A percentile compares a stretch with the other conserved stretches of the same genome.
These are phyloP conservation scores for Yarrowia deformans DNA, from an alignment of 805 yeast species.

Conservation along the genomic window DNA sequence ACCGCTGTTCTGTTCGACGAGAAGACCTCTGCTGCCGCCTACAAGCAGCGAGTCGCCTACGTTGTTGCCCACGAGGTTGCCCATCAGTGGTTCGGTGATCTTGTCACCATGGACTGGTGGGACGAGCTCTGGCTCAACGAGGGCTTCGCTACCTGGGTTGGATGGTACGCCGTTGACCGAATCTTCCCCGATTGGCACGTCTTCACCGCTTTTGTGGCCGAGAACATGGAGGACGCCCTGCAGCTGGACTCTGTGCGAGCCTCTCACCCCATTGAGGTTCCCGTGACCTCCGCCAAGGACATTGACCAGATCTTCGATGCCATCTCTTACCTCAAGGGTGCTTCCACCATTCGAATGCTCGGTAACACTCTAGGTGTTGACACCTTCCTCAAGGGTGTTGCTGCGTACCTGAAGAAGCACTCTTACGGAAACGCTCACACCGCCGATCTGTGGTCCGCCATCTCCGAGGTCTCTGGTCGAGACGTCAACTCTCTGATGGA, in stretches of 20 bases:
- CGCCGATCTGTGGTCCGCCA: constrained; percentile 76
- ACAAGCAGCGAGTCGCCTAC: constrained; percentile 79
- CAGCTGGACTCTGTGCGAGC: constrained; percentile 75
- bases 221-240: constrained; percentile 74
- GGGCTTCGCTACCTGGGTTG: constrained; percentile 92
- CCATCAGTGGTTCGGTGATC: constrained; percentile 91
- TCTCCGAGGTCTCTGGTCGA: constrained; percentile 72
- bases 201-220: constrained; percentile 80
- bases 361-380: constrained; percentile 82
- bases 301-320: constrained; percentile 87
- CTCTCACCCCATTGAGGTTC: constrained; percentile 86
- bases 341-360: constrained; percentile 79
- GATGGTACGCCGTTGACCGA: constrained; percentile 81
- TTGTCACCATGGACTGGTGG: constrained; percentile 94
- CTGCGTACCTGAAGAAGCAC: constrained; percentile 76
- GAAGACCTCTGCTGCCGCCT: constrained; percentile 63
- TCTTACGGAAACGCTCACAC: constrained; percentile 81
- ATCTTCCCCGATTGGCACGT: constrained; percentile 87
- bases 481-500: constrained; percentile 78
- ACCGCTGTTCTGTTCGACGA: constrained; percentile 76
- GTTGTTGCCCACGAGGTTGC: constrained; percentile 90
- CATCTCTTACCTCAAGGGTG: constrained; percentile 82
- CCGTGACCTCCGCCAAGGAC: constrained; percentile 77
- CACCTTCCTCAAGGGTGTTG: constrained; percentile 77
- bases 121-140: constrained; percentile 88